Evolutionary conservation across 768 basidiomycete species (phyloP).

Genomic region (Xerocomellus amylosporus): DNA sequence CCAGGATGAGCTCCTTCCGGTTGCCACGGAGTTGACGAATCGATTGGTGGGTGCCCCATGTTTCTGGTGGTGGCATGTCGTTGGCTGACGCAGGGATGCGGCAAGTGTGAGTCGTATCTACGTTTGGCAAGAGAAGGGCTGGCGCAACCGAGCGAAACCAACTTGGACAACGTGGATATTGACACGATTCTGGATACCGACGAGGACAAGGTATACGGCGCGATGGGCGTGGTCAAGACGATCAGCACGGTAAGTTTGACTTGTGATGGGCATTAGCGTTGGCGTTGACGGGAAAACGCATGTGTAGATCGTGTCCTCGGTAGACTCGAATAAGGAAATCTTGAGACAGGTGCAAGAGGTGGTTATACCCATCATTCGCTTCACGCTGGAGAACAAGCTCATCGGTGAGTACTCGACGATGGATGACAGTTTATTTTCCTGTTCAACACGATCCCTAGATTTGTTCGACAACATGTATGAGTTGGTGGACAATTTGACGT

Average conservation of each 20-base stretch:
- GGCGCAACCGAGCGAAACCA: slow-evolving; percentile 47
- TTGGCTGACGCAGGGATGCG: background rate
- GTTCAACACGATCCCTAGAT: slow-evolving; percentile 42
- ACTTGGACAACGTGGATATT: slow-evolving; percentile 48
- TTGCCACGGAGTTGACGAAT: slow-evolving; percentile 75
- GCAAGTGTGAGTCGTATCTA: slow-evolving; percentile 77
- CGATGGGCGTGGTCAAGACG: slow-evolving; percentile 86
- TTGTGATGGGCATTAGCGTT: background rate
- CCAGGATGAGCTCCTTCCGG: slow-evolving; percentile 80
- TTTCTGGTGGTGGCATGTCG: background rate
- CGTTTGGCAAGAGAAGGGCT: slow-evolving; percentile 73
- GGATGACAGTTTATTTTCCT: background rate
- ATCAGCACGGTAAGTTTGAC: slow-evolving; percentile 61
- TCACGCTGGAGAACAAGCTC: slow-evolving; percentile 73
- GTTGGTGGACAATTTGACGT: slow-evolving; percentile 79
- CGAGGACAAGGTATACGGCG: slow-evolving; percentile 84
- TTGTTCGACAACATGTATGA: slow-evolving; percentile 87
- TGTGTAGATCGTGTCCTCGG: slow-evolving; percentile 67
- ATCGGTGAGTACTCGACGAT: slow-evolving; percentile 50
- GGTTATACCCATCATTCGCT: slow-evolving; percentile 71
- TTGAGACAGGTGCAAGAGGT: slow-evolving; percentile 78
- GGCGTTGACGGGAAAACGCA: background rate
- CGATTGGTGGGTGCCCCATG: slow-evolving; percentile 56
- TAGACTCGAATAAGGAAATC: slow-evolving; percentile 72
- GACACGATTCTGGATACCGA: slow-evolving; percentile 59